Base-by-base conservation (phyloP, 495 filamentous ascomycete species). In the Podospora pseudopauciseta region DNA sequence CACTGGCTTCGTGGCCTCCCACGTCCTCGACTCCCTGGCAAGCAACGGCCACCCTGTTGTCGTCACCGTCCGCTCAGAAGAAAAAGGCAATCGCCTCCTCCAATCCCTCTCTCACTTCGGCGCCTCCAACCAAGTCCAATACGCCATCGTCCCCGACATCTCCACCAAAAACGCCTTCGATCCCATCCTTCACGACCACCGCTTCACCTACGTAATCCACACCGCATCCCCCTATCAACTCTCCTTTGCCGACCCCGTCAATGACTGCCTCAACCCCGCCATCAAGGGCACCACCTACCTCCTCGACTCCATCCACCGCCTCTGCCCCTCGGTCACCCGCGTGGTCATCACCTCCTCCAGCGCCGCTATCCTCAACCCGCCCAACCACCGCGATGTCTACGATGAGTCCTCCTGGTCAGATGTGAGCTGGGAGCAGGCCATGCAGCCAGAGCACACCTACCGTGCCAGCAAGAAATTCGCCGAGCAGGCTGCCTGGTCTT, bases 321-420 rank as follows among this genome's bases (percentile, higher is more conserved):
- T 76, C 62, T 77, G 77, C 1, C 74, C 80, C 2, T 63, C 53
- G 7, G 78, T 83, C 28, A 77, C 78, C 44, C 77, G 80, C 3
- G 77, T 82, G 2, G 80, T 83, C 34, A 77, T 83, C 65, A 84
- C 82, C 0, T 83, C 81, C 5, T 82, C 80, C 2, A 79, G 77
- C 16, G 81, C 80, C 1, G 81, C 80, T 0, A 76, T 83, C 0
- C 64, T 81, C 5, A 73, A 74, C 65, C 76, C 75, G 2, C 68
- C 72, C 1, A 72, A 80, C 15, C 81, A 82, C 44, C 71, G 70
- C 3, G 65, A 73, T 20, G 72, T 80, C 32, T 84, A 80, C 67
- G 72, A 81, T 30, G 81, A 83, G 66, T 74, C 71, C 18, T 49
- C 60, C 64, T 83, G 80, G 81, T 73, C 75, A 27, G 75, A 77